A percentile compares a stretch with the other conserved stretches of the same genome.
phyloP scores from a whole-genome alignment of 83 land plant genomes.

The Isoetes engelmannii region DNA sequence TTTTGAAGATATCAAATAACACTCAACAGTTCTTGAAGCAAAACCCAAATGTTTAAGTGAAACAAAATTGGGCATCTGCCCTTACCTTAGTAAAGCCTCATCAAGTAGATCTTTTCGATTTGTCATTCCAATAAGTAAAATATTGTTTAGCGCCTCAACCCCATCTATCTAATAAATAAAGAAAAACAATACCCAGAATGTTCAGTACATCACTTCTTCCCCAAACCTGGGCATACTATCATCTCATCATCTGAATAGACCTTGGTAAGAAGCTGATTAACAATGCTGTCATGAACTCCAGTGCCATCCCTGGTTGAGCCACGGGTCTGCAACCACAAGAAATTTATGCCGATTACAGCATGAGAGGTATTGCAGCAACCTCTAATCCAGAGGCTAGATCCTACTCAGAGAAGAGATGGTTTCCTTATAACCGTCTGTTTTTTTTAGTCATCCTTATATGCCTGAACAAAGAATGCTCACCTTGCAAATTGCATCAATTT shows the following conservation, averaged over 20 bases:
- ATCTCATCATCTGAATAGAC: constrained; percentile 27
- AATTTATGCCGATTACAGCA: too few species aligned
- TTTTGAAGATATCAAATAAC: too few species aligned
- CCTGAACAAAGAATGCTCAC: constrained; percentile 29
- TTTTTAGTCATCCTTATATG: too few species aligned
- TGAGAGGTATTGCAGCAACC: too few species aligned
- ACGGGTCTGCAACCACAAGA: constrained; percentile 49
- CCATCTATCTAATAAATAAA: constrained; percentile 77
- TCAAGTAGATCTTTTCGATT: constrained; percentile 96
- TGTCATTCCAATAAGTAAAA: constrained; percentile 96
- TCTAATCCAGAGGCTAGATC: neutral
- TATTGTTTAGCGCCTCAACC: constrained; percentile 92
- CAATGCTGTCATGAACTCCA: constrained; percentile 98
- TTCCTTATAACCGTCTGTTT: neutral
- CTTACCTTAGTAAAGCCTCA: constrained; percentile 85
- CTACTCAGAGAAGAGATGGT: neutral
- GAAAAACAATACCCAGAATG: neutral
- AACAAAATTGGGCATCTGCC: neutral
- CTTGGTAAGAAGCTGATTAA: constrained; percentile 97
- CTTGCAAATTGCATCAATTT: constrained; percentile 99
- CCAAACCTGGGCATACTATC: neutral
- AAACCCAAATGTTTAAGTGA: neutral
- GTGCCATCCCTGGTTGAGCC: constrained; percentile 99
- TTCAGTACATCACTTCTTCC: neutral
- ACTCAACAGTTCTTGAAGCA: too few species aligned